Percentiles rank a stretch among this genome's conserved stretches.
phyloP scores from a whole-genome alignment of 1,284 basidiomycete species.

The Cutaneotrichosporon curvatum region DNA sequence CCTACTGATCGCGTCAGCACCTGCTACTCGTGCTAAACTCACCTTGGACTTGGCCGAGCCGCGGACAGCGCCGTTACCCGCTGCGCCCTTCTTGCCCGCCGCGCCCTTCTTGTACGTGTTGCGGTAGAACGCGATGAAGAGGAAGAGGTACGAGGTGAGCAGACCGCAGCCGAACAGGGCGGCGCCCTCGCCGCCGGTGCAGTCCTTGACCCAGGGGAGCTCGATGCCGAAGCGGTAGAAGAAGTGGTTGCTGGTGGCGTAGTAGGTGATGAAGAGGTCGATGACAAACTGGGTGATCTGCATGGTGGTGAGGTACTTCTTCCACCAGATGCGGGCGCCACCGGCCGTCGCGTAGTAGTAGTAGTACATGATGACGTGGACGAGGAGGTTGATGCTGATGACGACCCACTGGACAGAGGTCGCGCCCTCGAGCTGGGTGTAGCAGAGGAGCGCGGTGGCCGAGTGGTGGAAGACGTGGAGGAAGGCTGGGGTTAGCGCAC shows the following conservation, averaged over 20 bases:
- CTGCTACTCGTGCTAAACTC: background rate
- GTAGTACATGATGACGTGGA: conserved; percentile 99
- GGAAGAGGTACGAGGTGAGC: conserved; percentile 77
- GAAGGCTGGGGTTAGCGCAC: conserved; percentile 58
- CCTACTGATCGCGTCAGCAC: no score
- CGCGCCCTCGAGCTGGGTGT: conserved; percentile 83
- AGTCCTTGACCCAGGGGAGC: conserved; percentile 68
- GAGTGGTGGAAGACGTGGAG: conserved; percentile 98
- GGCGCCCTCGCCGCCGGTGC: conserved; percentile 80
- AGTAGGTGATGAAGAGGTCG: conserved; percentile 82
- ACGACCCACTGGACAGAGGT: conserved; percentile 97
- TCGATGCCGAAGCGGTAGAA: conserved; percentile 57
- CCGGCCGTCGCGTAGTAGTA: conserved; percentile 96
- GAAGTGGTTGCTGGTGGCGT: conserved; percentile 84
- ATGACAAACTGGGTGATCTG: conserved; percentile 94
- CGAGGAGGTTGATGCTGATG: conserved; percentile 83
- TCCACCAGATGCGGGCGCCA: conserved; percentile 96
- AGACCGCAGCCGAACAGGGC: conserved; percentile 84
- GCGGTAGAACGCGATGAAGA: conserved; percentile 64
- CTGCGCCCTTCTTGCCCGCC: conserved; percentile 20
- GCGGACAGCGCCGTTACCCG: background rate
- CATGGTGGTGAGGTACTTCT: conserved; percentile 89
- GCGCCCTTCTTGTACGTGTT: conserved; percentile 41
- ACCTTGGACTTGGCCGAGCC: background rate
- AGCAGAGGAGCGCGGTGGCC: conserved; percentile 94